Evolutionary conservation across 495 filamentous ascomycete genomes (phyloP).

Genomic region (Daldinia caldariorum): DNA sequence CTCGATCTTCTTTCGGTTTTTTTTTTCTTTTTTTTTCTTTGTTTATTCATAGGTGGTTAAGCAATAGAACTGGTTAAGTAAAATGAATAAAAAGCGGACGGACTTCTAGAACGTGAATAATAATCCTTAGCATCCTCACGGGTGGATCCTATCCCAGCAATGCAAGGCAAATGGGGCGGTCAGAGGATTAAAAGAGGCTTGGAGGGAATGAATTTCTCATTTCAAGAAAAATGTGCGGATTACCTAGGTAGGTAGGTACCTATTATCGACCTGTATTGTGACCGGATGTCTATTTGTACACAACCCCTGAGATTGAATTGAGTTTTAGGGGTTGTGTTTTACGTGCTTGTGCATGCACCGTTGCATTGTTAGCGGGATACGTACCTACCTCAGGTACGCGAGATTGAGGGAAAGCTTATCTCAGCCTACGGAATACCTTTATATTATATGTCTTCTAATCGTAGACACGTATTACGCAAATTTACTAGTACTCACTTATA

Average conservation of each 20-base stretch:
- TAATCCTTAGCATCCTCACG: constrained; percentile 14
- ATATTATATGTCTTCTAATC: too few relatives aligned
- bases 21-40: too few relatives aligned
- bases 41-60: neutral
- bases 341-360: too few relatives aligned
- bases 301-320: neutral
- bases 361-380: too few relatives aligned
- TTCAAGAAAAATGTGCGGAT: too few relatives aligned
- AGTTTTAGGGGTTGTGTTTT: too few relatives aligned
- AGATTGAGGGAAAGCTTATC: too few relatives aligned
- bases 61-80: neutral
- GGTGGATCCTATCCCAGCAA: constrained; percentile 22
- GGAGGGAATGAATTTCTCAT: constrained; percentile 11
- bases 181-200: neutral
- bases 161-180: neutral
- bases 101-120: constrained; percentile 33
- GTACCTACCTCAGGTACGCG: too few relatives aligned
- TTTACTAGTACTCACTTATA: too few relatives aligned
- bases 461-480: too few relatives aligned
- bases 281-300: neutral
- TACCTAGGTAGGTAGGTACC: constrained; percentile 2
- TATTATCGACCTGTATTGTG: too few relatives aligned
- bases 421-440: too few relatives aligned
- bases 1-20: constrained; percentile 36
- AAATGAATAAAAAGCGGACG: neutral